Conservation (phyloP, 257 asterid genomes). For the Avicennia marina region DNA sequence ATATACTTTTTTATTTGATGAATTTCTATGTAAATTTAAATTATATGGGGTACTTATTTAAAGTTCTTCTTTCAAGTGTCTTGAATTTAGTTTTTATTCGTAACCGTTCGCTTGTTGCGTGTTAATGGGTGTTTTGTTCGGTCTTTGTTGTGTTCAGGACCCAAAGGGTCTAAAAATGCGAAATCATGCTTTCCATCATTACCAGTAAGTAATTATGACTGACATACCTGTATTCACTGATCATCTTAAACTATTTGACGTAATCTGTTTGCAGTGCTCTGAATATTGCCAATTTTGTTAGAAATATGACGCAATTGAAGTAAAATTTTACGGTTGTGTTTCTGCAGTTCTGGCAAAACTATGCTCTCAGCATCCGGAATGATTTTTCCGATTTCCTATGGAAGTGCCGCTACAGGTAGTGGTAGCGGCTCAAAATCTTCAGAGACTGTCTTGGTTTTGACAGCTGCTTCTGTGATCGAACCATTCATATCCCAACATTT, state of each 20-base stretch:
- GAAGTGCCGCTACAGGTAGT: slow-evolving; percentile 21
- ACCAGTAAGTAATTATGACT: slow-evolving; percentile 53
- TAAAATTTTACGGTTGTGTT: too few relatives aligned
- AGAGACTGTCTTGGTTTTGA: slow-evolving; percentile 49
- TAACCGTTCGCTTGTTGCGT: too few relatives aligned
- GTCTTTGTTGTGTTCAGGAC: slow-evolving; percentile 47
- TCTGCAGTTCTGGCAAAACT: slow-evolving; percentile 78
- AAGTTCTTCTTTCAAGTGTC: neutral
- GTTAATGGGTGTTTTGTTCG: slow-evolving; percentile 1
- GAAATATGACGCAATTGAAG: too few relatives aligned
- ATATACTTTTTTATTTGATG: too few relatives aligned
- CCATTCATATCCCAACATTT: slow-evolving; percentile 55
- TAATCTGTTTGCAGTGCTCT: neutral
- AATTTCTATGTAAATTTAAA: neutral
- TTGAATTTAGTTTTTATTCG: neutral
- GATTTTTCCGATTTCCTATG: slow-evolving; percentile 56
- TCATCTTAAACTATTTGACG: neutral
- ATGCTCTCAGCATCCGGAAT: slow-evolving; percentile 91
- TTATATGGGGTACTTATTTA: neutral
- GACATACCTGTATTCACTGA: neutral
- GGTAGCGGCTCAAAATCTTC: slow-evolving; percentile 18
- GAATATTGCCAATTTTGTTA: too few relatives aligned
- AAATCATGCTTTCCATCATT: slow-evolving; percentile 88
- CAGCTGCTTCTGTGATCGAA: slow-evolving; percentile 88
- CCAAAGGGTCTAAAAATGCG: slow-evolving; percentile 95